Conservation (phyloP, 2,329 filamentous ascomycete species). For the Penicillium sp. region DNA sequence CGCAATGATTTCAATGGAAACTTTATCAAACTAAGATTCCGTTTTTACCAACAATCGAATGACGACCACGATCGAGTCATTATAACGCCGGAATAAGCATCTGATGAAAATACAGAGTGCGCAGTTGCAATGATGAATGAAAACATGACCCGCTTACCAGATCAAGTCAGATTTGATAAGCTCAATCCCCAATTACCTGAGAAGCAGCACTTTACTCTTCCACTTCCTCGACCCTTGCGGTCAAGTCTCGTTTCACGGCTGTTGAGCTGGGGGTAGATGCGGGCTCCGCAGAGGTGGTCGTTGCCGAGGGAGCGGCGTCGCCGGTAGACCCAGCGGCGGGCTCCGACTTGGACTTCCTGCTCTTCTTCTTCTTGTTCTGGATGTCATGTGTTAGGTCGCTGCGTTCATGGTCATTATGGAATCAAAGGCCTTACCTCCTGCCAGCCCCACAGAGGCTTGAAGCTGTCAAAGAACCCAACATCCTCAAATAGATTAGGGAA, state of each 20-base stretch:
- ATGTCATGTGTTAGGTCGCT: background rate
- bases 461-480: constrained; percentile 96
- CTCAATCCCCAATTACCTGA: background rate
- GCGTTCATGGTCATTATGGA: background rate
- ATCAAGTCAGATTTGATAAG: background rate
- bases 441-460: constrained; percentile 95
- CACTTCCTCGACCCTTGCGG: constrained; percentile 46
- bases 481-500: constrained; percentile 98
- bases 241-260: constrained; percentile 38
- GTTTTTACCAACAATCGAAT: background rate
- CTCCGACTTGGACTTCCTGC: constrained; percentile 35
- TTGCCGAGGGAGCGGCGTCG: constrained; percentile 25
- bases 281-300: constrained; percentile 37
- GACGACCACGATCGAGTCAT: background rate
- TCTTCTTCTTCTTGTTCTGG: constrained; percentile 35
- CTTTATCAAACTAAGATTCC: background rate
- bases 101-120: background rate
- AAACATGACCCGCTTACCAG: background rate
- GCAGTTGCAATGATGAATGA: constrained; percentile 2
- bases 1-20: no score
- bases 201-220: constrained; percentile 32
- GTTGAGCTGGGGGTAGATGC: constrained; percentile 28
- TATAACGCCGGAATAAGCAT: constrained; percentile 8
- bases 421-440: constrained; percentile 66
- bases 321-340: constrained; percentile 9